Conservation (phyloP, 768 basidiomycete species). For the Gloeopeniophorella convolvens region DNA sequence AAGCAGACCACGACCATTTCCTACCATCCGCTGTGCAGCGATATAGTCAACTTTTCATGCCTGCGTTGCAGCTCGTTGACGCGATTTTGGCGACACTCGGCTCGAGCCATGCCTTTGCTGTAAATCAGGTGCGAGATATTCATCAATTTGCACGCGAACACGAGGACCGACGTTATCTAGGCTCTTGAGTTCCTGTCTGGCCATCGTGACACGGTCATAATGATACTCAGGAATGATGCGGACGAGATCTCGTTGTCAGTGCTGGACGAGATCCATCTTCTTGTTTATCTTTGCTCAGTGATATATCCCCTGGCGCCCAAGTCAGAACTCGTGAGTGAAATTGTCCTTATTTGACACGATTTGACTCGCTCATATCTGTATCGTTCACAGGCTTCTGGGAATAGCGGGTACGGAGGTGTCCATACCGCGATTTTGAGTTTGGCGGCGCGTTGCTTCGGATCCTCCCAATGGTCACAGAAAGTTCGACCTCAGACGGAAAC, state of each 20-base stretch:
- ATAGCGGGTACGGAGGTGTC: conserved; percentile 78
- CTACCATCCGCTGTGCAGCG: conserved; percentile 81
- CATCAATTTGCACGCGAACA: not conserved
- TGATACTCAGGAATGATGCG: conserved; percentile 71
- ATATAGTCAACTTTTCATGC: conserved; percentile 88
- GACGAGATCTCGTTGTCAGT: conserved; percentile 55
- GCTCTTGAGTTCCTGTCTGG: conserved; percentile 73
- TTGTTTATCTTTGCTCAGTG: conserved; percentile 63
- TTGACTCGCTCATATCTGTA: not conserved
- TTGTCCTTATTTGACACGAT: not conserved
- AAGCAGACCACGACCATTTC: conserved; percentile 74
- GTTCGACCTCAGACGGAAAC: conserved; percentile 60
- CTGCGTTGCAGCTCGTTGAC: conserved; percentile 74
- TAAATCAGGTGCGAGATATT: conserved; percentile 50
- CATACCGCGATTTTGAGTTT: conserved; percentile 74
- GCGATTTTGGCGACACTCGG: conserved; percentile 76
- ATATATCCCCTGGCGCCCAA: conserved; percentile 68
- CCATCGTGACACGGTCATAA: conserved; percentile 79
- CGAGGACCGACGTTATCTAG: conserved; percentile 31
- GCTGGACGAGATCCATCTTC: conserved; percentile 73
- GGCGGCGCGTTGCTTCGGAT: conserved; percentile 63
- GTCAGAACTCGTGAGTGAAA: conserved; percentile 62
- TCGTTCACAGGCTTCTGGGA: conserved; percentile 42
- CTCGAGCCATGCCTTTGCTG: conserved; percentile 54
- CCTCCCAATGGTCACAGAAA: conserved; percentile 47